Percentiles rank a stretch among this genome's conserved stretches.
Conservation (phyloP, 352 stramenopile genomes). For the Globisporangium apiculatum region DNA sequence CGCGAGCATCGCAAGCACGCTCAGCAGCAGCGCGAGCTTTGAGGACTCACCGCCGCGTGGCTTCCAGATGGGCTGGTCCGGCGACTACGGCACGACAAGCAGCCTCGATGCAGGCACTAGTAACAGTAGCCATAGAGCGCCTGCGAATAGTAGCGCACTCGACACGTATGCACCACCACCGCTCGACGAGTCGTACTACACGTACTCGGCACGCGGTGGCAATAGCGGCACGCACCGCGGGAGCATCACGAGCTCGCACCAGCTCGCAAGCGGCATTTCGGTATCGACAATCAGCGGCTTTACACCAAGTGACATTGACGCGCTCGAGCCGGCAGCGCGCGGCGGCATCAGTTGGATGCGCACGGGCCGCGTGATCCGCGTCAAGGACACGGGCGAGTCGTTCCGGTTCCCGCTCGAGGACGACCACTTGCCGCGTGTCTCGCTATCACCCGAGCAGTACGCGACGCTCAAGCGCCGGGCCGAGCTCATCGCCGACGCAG, state of each 20-base stretch:
- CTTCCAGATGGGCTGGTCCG: conserved; percentile 1
- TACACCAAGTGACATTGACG: background rate
- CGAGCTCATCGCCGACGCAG: conserved; percentile 25
- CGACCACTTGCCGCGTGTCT: conserved; percentile 42
- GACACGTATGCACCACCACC: conserved; percentile 2
- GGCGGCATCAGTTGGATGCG: conserved; percentile 58
- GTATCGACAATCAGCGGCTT: background rate
- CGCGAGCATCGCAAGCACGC: conserved; percentile 6
- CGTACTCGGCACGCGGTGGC: conserved; percentile 11
- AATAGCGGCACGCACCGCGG: conserved; percentile 14
- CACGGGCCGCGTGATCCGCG: conserved; percentile 58
- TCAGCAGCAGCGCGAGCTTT: conserved; percentile 12
- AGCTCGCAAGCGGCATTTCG: conserved; percentile 4
- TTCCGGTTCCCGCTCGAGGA: conserved; percentile 67
- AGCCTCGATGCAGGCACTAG: background rate
- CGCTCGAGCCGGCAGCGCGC: conserved; percentile 11
- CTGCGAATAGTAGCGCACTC: background rate
- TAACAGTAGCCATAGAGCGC: background rate
- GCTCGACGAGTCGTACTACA: conserved; percentile 11
- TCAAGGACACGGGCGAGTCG: conserved; percentile 64
- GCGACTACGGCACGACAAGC: background rate
- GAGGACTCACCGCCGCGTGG: background rate
- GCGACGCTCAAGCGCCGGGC: conserved; percentile 24
- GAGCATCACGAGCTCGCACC: conserved; percentile 10
- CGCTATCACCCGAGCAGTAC: conserved; percentile 25